Base-by-base conservation (phyloP, 83 land plant species). In the Isoetes engelmannii region DNA sequence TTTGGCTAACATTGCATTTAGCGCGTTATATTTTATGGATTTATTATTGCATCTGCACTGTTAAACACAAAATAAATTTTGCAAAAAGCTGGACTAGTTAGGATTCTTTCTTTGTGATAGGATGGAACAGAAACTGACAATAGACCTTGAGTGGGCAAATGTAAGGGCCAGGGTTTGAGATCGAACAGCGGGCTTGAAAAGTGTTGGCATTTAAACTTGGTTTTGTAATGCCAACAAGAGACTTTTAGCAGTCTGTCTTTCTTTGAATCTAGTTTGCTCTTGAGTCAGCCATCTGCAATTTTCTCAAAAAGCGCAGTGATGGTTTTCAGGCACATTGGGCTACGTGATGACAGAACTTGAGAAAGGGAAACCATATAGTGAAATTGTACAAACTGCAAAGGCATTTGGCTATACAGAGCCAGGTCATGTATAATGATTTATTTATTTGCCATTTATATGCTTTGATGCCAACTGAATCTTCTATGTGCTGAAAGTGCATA, bases 331-430 rank as follows among this genome's bases (percentile, higher is more conserved):
- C 57, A 90, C 95, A 51, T 69, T 90, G 57, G 88, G 91, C 12
- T 90, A 85, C 76, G 83, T 90, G 37, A 85, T 90, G 95, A 85
- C 83, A 61, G 83, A 83, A 57, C 47, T 90, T 6, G 89, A 90
- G 77, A 85, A 74, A 71, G 91, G 92, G 51, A 79, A 83, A 53
- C 81, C 77, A 13, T 80, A 87, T n/a, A 90, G 95, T 50, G 75
- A 81, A 71, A 83, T 87, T 71, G 89, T 90, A 55, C 75, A 50
- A 56, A 74, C 69, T 64, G 95, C 95, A n/a, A 90, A 87, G 69
- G 50, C 49, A 49, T 76, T 90, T n/a, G 95, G 92, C 10, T 87
- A 81, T 48, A 90, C 95, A 18, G 95, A 90, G 82, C 95, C 95
- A 87, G 95, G 95, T 90, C 45, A 53, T 15, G 44, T 47, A 37